These are phyloP conservation scores for Alternaria triticina DNA, from an alignment of 2,329 filamentous ascomycete genomes.

Conservation along the genomic window DNA sequence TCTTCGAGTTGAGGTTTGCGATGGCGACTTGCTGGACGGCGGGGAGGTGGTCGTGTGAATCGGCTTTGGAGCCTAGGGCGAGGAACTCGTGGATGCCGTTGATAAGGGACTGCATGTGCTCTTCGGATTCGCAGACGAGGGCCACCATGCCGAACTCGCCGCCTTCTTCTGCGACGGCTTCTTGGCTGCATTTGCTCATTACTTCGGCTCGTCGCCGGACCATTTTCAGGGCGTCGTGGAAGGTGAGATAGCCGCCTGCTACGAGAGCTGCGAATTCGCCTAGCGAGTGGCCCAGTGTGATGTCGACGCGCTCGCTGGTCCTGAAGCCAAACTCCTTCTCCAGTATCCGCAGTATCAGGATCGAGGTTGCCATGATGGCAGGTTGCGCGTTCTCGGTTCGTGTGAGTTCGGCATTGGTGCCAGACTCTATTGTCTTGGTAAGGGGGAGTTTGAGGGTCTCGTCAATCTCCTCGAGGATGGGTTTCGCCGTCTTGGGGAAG, in stretches of 20 bases:
- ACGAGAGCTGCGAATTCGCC: conserved; percentile 94
- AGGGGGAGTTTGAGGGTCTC: conserved; percentile 75
- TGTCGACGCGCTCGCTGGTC: conserved; percentile 73
- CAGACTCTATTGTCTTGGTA: conserved; percentile 77
- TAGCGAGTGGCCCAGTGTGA: conserved; percentile 87
- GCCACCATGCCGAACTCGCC: conserved; percentile 95
- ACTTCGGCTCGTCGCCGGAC: conserved; percentile 79
- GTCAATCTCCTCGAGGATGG: conserved; percentile 88
- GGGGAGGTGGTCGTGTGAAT: conserved; percentile 71
- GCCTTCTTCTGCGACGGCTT: conserved; percentile 70
- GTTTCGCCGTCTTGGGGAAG: conserved; percentile 77
- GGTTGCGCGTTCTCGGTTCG: conserved; percentile 89
- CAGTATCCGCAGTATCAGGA: conserved; percentile 86
- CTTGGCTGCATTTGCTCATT: conserved; percentile 78
- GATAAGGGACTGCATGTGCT: conserved; percentile 73
- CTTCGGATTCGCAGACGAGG: conserved; percentile 79
- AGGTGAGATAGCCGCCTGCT: conserved; percentile 78
- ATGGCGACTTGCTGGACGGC: conserved; percentile 87
- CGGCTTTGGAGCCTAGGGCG: conserved; percentile 70
- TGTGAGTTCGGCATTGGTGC: conserved; percentile 78
- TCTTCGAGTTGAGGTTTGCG: conserved; percentile 93
- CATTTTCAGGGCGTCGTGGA: conserved; percentile 77
- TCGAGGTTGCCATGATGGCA: conserved; percentile 93
- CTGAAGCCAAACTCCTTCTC: conserved; percentile 85
- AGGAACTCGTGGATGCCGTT: conserved; percentile 80